These are phyloP conservation scores for Colletotrichum truncatum DNA, from an alignment of 2,329 filamentous ascomycete species.

Conservation along the genomic window DNA sequence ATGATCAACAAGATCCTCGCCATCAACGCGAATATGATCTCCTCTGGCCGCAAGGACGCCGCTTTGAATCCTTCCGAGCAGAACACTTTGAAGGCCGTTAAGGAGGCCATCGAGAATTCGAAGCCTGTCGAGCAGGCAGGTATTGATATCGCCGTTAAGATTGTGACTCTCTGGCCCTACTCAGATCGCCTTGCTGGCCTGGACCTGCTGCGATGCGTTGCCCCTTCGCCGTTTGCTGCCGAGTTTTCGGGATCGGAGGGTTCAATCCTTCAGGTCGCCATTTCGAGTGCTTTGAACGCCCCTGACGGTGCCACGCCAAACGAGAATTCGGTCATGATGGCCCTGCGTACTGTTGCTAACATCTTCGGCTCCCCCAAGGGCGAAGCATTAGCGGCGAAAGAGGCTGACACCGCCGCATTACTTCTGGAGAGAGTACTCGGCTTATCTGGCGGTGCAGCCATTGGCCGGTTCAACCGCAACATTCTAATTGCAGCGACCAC, in stretches of 20 bases:
- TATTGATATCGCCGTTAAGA: constrained; percentile 73
- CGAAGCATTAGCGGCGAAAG: constrained; percentile 69
- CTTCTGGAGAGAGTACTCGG: constrained; percentile 72
- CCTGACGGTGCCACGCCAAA: constrained; percentile 66
- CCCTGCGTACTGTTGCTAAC: constrained; percentile 82
- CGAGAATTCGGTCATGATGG: constrained; percentile 89
- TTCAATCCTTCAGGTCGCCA: constrained; percentile 67
- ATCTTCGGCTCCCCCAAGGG: constrained; percentile 82
- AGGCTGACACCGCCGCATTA: constrained; percentile 65
- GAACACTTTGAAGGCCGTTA: constrained; percentile 67
- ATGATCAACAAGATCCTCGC: constrained; percentile 81
- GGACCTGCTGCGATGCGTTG: constrained; percentile 86
- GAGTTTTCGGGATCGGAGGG: constrained; percentile 61
- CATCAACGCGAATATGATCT: constrained; percentile 78
- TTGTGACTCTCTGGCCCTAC: constrained; percentile 83
- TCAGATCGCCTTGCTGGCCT: constrained; percentile 83
- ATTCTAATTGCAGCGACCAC: constrained; percentile 85
- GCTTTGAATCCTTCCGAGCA: constrained; percentile 80
- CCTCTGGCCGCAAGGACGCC: constrained; percentile 75
- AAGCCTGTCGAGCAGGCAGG: constrained; percentile 59
- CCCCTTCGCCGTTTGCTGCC: constrained; percentile 74
- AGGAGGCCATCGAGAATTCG: constrained; percentile 69
- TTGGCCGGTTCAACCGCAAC: constrained; percentile 75
- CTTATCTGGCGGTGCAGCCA: constrained; percentile 53
- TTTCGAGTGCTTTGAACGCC: constrained; percentile 48